Base-by-base conservation (phyloP, 2,329 filamentous ascomycete species). In the Aspergillus pseudoterreus region DNA sequence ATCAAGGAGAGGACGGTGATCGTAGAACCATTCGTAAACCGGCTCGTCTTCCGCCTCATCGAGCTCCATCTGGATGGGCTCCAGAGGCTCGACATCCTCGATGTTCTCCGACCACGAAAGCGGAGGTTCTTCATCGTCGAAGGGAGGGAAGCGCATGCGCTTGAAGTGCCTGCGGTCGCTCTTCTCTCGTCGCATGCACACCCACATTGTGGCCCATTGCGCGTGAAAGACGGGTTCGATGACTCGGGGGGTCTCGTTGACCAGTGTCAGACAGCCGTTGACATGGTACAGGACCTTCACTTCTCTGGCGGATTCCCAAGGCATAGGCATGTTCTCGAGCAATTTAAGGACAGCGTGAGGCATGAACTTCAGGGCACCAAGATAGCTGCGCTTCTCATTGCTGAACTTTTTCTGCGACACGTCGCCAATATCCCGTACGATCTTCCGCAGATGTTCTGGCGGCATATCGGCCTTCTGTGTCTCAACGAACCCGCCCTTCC, bases 181-280 rank as follows among this genome's bases (percentile, higher is more conserved):
- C 80, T 99, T 99, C 70, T 99, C 94, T 63, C 95, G 88, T 63
- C 94, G 85, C 94, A 99, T 99, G 42, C 88, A 90, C 22, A 95
- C 86, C 94, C 94, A 99, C 94, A 99, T 99, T 49, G 92, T 95
- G 11, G 94, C 94, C 94, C 94, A 99, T 71, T 99, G 94, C 51
- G 94, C 94, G 69, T 96, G 92, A 72, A 95, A 99, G 4, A 99
- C 89, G 0, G 94, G 94, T 69, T 97, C 94, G 64, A 99, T 97
- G 50, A 99, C 95, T 63, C 95, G 84, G 12, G 95, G 94, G 6
- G 87, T 90, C 76, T 99, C 94, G 70, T 99, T 99, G 64, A 99
- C 95, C 50, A 99, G 76, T 1, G 94, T 99, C 73, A 99, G 74
- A 67, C 95, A 99, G 27, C 94, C 94, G 66, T 99, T 99, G 64